Conservation (phyloP, 2,329 filamentous ascomycete genomes). For the Graphilbum fragrans region DNA sequence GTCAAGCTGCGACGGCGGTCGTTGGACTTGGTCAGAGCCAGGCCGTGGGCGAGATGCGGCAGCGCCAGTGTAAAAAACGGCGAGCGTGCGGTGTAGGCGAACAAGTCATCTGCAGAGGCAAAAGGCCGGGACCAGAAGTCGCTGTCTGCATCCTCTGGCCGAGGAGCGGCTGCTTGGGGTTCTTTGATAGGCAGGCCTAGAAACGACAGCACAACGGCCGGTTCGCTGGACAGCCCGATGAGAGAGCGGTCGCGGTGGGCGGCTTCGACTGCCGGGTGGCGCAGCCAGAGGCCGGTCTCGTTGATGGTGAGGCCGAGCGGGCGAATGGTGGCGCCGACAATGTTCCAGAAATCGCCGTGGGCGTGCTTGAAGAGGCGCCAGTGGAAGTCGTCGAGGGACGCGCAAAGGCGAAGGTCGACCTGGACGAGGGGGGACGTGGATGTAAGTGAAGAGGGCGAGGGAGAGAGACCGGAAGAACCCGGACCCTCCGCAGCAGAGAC, state of each 20-base stretch:
- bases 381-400: constrained; percentile 26
- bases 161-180: too few species aligned
- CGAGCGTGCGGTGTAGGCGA: constrained; percentile 45
- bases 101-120: constrained; percentile 39
- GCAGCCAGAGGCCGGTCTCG: constrained; percentile 50
- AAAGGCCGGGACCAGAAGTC: constrained; percentile 43
- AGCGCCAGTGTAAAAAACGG: constrained; percentile 40
- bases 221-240: constrained; percentile 48
- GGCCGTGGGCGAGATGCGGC: constrained; percentile 4
- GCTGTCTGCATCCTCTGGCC: not conserved
- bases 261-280: constrained; percentile 55
- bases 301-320: constrained; percentile 54
- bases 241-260: constrained; percentile 42
- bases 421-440: constrained; percentile 38
- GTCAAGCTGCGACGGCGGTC: constrained; percentile 43
- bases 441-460: not conserved
- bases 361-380: constrained; percentile 59
- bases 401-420: constrained; percentile 52
- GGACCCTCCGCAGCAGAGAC: too few species aligned
- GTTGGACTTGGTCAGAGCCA: constrained; percentile 25
- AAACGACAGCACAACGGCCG: constrained; percentile 44
- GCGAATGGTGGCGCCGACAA: constrained; percentile 53
- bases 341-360: constrained; percentile 60
- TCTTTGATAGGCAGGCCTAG: constrained; percentile 42
- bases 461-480: too few species aligned